Percentiles rank a stretch among this genome's conserved stretches.
Evolutionary conservation across 2,329 filamentous ascomycete genomes (phyloP).

Genomic region (Davidsoniella australis): DNA sequence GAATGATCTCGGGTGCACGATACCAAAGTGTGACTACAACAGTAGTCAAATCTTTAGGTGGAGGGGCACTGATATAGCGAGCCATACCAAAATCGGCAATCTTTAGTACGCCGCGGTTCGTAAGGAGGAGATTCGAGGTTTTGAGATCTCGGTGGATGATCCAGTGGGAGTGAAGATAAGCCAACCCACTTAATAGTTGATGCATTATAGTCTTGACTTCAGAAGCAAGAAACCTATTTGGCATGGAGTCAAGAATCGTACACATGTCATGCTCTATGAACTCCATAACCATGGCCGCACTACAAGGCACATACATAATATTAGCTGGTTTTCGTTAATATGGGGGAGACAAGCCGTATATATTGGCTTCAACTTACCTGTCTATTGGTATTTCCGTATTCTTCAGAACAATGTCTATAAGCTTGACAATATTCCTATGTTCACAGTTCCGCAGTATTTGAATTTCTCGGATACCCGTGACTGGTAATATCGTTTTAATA

Average conservation of each 20-base stretch:
- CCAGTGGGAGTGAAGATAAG: constrained; percentile 76
- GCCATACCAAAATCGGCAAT: constrained; percentile 98
- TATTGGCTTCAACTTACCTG: constrained; percentile 24
- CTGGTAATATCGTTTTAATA: constrained; percentile 40
- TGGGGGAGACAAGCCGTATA: background rate
- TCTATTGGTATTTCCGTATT: constrained; percentile 37
- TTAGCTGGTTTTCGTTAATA: background rate
- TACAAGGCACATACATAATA: constrained; percentile 19
- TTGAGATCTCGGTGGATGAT: constrained; percentile 90
- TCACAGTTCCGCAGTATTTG: constrained; percentile 68
- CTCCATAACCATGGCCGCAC: constrained; percentile 87
- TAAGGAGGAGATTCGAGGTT: constrained; percentile 84
- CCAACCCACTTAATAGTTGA: constrained; percentile 64
- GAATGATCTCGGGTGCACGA: constrained; percentile 73
- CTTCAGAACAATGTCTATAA: constrained; percentile 74
- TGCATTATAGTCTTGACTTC: constrained; percentile 81
- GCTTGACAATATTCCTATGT: constrained; percentile 65
- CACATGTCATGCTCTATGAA: constrained; percentile 96
- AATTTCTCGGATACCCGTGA: constrained; percentile 86
- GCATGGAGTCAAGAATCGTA: constrained; percentile 82
- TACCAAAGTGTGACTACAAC: constrained; percentile 97
- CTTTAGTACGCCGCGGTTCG: constrained; percentile 87
- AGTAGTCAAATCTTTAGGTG: constrained; percentile 61
- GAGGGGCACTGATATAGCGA: constrained; percentile 66
- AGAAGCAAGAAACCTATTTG: constrained; percentile 78